Evolutionary conservation across 345 rosid genomes (phyloP).

Genomic region (Camelina sativa): DNA sequence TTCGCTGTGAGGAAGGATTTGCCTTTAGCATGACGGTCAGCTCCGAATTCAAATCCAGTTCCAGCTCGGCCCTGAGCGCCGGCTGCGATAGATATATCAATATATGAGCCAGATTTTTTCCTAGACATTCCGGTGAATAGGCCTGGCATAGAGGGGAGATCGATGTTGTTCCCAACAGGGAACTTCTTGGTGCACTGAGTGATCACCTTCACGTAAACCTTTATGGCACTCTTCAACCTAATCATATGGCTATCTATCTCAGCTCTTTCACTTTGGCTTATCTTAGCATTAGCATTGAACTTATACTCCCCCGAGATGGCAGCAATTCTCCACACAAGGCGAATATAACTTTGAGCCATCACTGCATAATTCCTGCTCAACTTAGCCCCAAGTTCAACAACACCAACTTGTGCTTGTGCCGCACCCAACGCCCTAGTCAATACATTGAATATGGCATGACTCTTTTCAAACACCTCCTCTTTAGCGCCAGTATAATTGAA

Average conservation of each 20-base stretch:
- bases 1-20: neutral
- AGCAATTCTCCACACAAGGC: neutral
- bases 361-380: neutral
- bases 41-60: neutral
- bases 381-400: neutral
- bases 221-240: constrained; percentile 26
- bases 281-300: constrained; percentile 24
- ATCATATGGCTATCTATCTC: neutral
- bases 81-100: no score
- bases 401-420: constrained; percentile 22
- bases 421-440: constrained; percentile 7
- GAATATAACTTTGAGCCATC: constrained; percentile 23
- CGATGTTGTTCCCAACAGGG: neutral
- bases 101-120: no score
- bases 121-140: no score
- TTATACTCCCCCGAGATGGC: constrained; percentile 12
- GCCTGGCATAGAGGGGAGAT: neutral
- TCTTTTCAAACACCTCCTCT: neutral
- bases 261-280: constrained; percentile 1
- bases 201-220: constrained; percentile 11
- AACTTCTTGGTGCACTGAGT: neutral
- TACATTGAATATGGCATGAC: neutral
- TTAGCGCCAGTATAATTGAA: neutral
- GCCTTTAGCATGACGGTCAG: neutral
- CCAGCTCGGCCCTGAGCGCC: no score